A percentile compares a stretch with the other conserved stretches of the same genome.
Conservation (phyloP, 2,329 filamentous ascomycete species). For the Ceratocystis papillata region DNA sequence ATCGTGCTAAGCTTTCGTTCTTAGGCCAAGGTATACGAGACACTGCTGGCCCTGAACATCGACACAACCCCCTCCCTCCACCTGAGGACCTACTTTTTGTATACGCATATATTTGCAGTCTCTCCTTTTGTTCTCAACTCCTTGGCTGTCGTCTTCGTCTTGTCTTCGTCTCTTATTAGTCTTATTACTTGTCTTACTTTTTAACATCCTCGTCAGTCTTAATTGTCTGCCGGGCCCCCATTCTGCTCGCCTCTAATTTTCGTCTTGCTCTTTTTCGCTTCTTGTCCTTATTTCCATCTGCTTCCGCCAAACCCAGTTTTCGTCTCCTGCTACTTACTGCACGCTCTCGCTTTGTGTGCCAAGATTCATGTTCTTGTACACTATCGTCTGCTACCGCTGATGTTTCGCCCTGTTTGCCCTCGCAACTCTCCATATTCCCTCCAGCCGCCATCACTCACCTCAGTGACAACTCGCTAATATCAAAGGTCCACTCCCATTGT, state of each 20-base stretch:
- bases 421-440: too few species aligned
- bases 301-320: not conserved
- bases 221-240: not conserved
- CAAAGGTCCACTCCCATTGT: not conserved
- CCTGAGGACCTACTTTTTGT: too few species aligned
- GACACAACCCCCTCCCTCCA: not conserved
- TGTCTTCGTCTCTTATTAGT: not conserved
- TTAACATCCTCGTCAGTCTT: not conserved
- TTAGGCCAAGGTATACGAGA: not conserved
- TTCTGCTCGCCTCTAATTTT: not conserved
- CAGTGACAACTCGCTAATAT: not conserved
- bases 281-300: not conserved
- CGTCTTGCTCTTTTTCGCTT: not conserved
- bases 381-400: too few species aligned
- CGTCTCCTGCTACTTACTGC: not conserved
- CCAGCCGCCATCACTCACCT: not conserved
- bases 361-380: too few species aligned
- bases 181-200: not conserved
- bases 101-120: not conserved
- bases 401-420: too few species aligned
- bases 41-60: not conserved
- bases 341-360: too few species aligned
- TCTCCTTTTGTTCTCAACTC: not conserved
- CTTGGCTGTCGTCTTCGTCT: not conserved
- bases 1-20: not conserved